These are phyloP conservation scores for Eucalyptus victrix DNA, from an alignment of 345 rosid species.

Conservation along the genomic window DNA sequence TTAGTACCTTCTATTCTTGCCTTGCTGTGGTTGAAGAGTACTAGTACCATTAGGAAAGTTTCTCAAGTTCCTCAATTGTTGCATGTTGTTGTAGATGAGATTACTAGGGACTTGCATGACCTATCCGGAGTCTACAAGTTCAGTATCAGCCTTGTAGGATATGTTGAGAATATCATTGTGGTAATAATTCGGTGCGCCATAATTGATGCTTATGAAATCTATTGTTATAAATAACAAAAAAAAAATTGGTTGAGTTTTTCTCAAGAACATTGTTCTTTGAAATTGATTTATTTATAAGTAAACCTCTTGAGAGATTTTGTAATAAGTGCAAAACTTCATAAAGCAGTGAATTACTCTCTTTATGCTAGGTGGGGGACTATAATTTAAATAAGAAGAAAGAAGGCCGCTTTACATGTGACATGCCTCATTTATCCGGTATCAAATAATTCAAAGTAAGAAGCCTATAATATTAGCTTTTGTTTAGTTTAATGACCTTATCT, in stretches of 20 bases:
- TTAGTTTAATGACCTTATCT: too few species aligned
- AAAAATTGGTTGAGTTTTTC: background rate
- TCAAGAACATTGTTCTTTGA: too few species aligned
- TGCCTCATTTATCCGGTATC: too few species aligned
- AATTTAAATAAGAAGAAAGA: too few species aligned
- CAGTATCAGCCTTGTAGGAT: background rate
- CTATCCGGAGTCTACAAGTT: background rate
- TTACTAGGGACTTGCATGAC: background rate
- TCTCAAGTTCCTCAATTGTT: background rate
- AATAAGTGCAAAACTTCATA: too few species aligned
- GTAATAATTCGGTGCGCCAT: background rate
- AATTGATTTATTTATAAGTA: too few species aligned
- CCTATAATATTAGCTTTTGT: too few species aligned
- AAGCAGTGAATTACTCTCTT: too few species aligned
- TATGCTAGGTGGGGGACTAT: too few species aligned
- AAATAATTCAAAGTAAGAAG: too few species aligned
- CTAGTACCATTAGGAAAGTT: conserved; percentile 26
- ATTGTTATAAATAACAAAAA: background rate
- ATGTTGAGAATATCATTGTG: background rate
- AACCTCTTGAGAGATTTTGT: too few species aligned
- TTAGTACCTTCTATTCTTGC: conserved; percentile 5
- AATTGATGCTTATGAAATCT: conserved; percentile 10
- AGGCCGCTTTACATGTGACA: too few species aligned
- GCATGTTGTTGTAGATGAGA: background rate
- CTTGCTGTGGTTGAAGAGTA: conserved; percentile 6